Percentiles rank a stretch among this genome's conserved stretches.
Conservation (phyloP, 192 early-diverging fungal species). For the Jimgerdemannia flammicorona region DNA sequence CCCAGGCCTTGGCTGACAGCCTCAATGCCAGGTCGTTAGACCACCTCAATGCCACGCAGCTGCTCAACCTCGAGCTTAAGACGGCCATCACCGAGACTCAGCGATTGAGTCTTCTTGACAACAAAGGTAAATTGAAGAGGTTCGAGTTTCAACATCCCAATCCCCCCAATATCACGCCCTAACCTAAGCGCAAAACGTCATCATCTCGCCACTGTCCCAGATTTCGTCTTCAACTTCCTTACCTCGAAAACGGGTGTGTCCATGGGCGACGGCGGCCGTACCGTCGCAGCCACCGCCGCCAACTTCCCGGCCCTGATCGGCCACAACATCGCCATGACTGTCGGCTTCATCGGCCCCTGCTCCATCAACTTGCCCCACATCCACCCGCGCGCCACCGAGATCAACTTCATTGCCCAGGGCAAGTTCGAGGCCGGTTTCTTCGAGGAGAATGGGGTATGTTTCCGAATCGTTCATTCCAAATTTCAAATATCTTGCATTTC, state of each 20-base stretch:
- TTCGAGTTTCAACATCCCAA: neutral
- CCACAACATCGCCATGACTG: constrained; percentile 11
- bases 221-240: constrained; percentile 15
- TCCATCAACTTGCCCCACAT: constrained; percentile 19
- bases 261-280: constrained; percentile 4
- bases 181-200: neutral
- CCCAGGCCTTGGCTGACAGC: no score
- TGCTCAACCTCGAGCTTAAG: neutral
- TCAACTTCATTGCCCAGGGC: constrained; percentile 18
- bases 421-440: constrained; percentile 14
- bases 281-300: constrained; percentile 6
- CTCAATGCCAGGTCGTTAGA: no score
- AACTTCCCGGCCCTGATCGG: constrained; percentile 20
- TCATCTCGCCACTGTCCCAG: no score
- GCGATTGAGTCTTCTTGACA: neutral
- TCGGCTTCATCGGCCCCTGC: constrained; percentile 17
- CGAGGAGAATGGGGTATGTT: constrained; percentile 2
- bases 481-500: neutral
- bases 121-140: neutral
- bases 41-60: neutral
- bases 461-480: no score
- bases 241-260: constrained; percentile 1
- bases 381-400: constrained; percentile 19
- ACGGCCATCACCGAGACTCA: neutral
- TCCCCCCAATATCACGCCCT: no score